A percentile compares a stretch with the other conserved stretches of the same genome.
These are phyloP conservation scores for Alternaria ethzedia DNA, from an alignment of 2,329 filamentous ascomycete species.

Conservation along the genomic window DNA sequence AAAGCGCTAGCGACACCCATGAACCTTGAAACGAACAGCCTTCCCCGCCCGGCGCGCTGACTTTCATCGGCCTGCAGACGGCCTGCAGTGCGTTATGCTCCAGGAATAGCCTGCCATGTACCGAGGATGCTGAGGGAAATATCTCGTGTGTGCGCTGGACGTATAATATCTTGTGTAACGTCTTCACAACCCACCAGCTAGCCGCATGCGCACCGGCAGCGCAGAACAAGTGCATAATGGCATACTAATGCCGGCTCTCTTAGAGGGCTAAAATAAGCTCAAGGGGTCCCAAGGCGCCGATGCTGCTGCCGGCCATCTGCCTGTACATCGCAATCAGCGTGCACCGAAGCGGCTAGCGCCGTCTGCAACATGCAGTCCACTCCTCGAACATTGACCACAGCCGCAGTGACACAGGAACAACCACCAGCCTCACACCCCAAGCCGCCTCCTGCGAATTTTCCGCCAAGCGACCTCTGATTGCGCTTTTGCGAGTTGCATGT, in stretches of 20 bases:
- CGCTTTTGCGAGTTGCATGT: constrained; percentile 7
- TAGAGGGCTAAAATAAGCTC: background rate
- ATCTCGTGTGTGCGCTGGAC: background rate
- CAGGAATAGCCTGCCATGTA: constrained; percentile 5
- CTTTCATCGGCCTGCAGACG: constrained; percentile 1
- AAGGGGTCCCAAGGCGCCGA: constrained; percentile 5
- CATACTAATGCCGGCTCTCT: constrained; percentile 1
- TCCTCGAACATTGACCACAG: constrained; percentile 12
- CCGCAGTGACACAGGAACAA: constrained; percentile 16
- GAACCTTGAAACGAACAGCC: constrained; percentile 3
- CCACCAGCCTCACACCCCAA: constrained; percentile 2
- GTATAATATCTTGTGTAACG: background rate
- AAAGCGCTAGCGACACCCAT: constrained; percentile 2
- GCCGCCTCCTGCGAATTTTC: constrained; percentile 1
- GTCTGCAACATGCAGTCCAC: constrained; percentile 6
- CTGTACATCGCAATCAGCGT: constrained; percentile 12
- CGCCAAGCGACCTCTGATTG: constrained; percentile 1
- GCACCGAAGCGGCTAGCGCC: constrained; percentile 13
- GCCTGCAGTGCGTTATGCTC: constrained; percentile 1
- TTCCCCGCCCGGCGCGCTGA: constrained; percentile 9
- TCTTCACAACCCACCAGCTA: background rate
- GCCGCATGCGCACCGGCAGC: background rate
- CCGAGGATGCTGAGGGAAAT: background rate
- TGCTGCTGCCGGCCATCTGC: constrained; percentile 10
- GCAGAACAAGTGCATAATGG: background rate